phyloP scores from a whole-genome alignment of 148 eudicot species.

The Cornus suecica region DNA sequence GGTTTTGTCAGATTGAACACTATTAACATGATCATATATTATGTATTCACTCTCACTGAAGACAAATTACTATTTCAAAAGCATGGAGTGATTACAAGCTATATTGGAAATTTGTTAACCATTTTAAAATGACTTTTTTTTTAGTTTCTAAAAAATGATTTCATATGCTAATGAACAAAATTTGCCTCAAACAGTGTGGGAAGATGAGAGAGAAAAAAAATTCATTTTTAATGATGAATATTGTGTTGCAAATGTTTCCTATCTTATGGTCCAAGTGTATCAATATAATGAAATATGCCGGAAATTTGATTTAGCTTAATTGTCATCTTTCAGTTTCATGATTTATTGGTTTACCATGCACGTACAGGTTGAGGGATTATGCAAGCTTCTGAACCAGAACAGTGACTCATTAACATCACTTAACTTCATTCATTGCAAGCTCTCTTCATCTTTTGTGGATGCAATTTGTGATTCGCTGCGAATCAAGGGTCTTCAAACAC shows the following conservation, averaged over 20 bases:
- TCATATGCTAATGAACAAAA: background rate
- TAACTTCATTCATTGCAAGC: slow-evolving; percentile 67
- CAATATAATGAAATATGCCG: background rate
- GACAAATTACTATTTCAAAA: too few species aligned
- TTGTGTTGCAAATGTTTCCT: background rate
- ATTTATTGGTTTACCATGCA: slow-evolving; percentile 4
- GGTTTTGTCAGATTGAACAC: too few species aligned
- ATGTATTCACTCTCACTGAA: too few species aligned
- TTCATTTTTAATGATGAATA: background rate
- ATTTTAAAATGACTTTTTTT: too few species aligned
- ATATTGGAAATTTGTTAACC: too few species aligned
- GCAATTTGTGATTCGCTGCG: slow-evolving; percentile 51
- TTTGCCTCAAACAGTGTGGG: background rate
- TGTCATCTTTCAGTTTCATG: background rate
- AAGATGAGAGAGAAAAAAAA: background rate
- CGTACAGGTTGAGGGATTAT: slow-evolving; percentile 65
- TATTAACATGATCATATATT: too few species aligned
- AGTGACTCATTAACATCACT: slow-evolving; percentile 54
- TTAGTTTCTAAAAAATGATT: background rate
- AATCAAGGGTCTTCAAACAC: slow-evolving; percentile 29
- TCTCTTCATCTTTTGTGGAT: slow-evolving; percentile 51
- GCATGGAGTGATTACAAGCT: too few species aligned
- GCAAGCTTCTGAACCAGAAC: slow-evolving; percentile 68
- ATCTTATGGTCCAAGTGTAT: background rate
- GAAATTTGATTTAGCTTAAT: background rate